These are phyloP conservation scores for Calonectria hawksworthii DNA, from an alignment of 2,329 filamentous ascomycete genomes.

Conservation along the genomic window DNA sequence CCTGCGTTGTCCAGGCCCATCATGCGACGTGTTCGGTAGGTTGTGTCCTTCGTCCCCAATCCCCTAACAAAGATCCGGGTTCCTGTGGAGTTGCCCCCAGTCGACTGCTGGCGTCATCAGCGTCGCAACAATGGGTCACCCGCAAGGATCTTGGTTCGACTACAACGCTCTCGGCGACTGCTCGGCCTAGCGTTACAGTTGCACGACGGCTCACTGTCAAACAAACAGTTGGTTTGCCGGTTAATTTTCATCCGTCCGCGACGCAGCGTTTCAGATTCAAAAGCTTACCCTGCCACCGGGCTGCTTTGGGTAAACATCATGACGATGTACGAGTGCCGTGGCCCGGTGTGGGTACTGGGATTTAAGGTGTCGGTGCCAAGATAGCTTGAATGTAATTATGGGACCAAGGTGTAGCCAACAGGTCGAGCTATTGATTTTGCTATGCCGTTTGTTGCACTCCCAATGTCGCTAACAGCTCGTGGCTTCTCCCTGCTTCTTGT, in stretches of 20 bases:
- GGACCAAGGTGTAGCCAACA: neutral
- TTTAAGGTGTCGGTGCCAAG: conserved; percentile 16
- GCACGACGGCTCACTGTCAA: neutral
- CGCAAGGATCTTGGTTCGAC: conserved; percentile 4
- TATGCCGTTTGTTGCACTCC: neutral
- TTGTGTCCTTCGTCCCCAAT: neutral
- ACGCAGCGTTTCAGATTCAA: neutral
- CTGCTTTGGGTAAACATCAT: conserved; percentile 3
- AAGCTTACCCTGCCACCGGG: neutral
- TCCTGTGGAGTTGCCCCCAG: conserved; percentile 7
- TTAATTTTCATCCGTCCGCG: neutral
- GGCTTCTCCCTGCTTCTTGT: neutral
- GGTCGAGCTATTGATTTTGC: neutral
- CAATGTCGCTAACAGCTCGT: neutral
- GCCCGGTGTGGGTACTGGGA: neutral
- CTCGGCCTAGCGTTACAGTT: neutral
- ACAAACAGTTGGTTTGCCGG: neutral
- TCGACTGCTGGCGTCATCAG: conserved; percentile 26
- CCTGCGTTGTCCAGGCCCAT: neutral
- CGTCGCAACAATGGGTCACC: conserved; percentile 20
- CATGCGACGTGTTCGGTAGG: conserved; percentile 11
- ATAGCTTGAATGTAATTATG: conserved; percentile 2
- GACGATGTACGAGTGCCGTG: neutral
- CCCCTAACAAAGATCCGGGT: neutral
- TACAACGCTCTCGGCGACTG: neutral